Conservation (phyloP, 2,329 filamentous ascomycete genomes). For the Trichoderma citrinoviride region DNA sequence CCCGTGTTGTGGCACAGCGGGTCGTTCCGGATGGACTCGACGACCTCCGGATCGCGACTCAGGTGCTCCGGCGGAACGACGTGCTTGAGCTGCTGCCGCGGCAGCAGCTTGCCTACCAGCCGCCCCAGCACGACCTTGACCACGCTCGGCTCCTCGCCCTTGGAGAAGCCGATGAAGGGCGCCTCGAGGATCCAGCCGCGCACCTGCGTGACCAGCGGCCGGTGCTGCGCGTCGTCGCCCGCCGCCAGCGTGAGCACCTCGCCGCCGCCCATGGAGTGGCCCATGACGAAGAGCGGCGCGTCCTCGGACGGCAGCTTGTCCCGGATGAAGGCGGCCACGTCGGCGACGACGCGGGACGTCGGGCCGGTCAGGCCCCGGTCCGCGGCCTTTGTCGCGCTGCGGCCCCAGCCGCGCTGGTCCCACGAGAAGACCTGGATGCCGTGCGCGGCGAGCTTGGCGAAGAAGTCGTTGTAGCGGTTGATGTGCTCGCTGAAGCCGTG, state of each 20-base stretch:
- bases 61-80: slow-evolving; percentile 63
- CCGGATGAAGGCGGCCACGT: slow-evolving; percentile 74
- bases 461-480: slow-evolving; percentile 73
- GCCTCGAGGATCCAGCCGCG: slow-evolving; percentile 72
- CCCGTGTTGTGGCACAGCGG: slow-evolving; percentile 76
- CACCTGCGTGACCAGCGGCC: slow-evolving; percentile 57
- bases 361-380: slow-evolving; percentile 72
- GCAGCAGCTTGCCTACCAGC: slow-evolving; percentile 65
- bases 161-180: slow-evolving; percentile 75
- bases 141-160: slow-evolving; percentile 59
- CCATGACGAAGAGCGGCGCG: slow-evolving; percentile 78
- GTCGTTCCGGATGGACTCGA: slow-evolving; percentile 62
- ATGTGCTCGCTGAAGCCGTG: slow-evolving; percentile 90
- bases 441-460: slow-evolving; percentile 63
- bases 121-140: slow-evolving; percentile 65
- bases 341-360: slow-evolving; percentile 68
- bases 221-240: slow-evolving; percentile 48
- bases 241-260: slow-evolving; percentile 64
- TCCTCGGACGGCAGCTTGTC: slow-evolving; percentile 49
- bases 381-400: slow-evolving; percentile 58
- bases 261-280: slow-evolving; percentile 88
- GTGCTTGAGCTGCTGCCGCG: slow-evolving; percentile 64
- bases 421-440: slow-evolving; percentile 76
- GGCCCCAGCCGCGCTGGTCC: slow-evolving; percentile 89
- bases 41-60: slow-evolving; percentile 64